Conservation (phyloP, 495 filamentous ascomycete genomes). For the Talaromyces thailandensis region DNA sequence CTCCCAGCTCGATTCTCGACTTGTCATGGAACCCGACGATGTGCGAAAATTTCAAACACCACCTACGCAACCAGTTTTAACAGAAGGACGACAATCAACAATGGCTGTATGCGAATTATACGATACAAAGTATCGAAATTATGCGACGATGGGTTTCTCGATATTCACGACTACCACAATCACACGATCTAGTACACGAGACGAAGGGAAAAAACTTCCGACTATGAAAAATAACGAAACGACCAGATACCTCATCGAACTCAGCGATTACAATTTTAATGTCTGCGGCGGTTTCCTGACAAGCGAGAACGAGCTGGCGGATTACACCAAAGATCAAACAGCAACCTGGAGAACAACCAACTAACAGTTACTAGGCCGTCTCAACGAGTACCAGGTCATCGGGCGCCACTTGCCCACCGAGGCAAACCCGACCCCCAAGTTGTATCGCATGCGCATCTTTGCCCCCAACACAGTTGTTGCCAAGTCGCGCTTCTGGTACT, state of each 20-base stretch:
- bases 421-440: slow-evolving; percentile 87
- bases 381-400: slow-evolving; percentile 99
- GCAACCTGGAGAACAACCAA: neutral
- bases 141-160: neutral
- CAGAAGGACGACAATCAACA: neutral
- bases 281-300: neutral
- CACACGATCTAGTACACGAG: neutral
- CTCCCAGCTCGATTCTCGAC: slow-evolving; percentile 1
- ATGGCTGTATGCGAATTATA: neutral
- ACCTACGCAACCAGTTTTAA: neutral
- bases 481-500: slow-evolving; percentile 99
- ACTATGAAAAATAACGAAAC: slow-evolving; percentile 8
- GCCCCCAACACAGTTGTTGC: slow-evolving; percentile 94
- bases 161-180: neutral
- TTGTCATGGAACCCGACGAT: neutral
- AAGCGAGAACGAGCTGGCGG: slow-evolving; percentile 4
- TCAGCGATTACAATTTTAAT: neutral
- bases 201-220: neutral
- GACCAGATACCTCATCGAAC: slow-evolving; percentile 2
- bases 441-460: slow-evolving; percentile 99
- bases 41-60: neutral
- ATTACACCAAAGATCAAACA: neutral
- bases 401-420: slow-evolving; percentile 97
- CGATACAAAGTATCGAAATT: neutral
- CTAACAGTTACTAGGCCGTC: slow-evolving; percentile 65